These are phyloP conservation scores for Diphasiastrum complanatum DNA, from an alignment of 83 land plant genomes.

Conservation along the genomic window DNA sequence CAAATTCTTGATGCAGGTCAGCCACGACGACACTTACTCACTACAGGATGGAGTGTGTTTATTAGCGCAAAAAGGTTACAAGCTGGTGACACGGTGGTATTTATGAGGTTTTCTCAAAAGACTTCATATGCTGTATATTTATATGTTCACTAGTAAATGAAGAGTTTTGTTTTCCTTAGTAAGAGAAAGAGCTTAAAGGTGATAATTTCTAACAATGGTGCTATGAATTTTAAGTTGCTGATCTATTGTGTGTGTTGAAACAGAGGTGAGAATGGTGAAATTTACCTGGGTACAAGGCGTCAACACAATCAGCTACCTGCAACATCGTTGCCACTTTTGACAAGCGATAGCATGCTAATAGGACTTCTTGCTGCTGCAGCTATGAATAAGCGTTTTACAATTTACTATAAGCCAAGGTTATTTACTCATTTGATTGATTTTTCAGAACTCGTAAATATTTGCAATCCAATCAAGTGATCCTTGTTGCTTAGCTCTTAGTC, in stretches of 20 bases:
- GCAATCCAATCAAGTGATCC: no score
- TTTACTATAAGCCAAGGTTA: slow-evolving; percentile 14
- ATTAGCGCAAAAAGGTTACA: slow-evolving; percentile 35
- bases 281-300: slow-evolving; percentile 5
- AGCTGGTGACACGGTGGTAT: slow-evolving; percentile 42
- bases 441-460: no score
- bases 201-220: no score
- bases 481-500: no score
- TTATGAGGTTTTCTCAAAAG: slow-evolving; percentile 30
- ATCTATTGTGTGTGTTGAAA: no score
- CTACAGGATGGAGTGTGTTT: slow-evolving; percentile 54
- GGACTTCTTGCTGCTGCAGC: slow-evolving; percentile 18
- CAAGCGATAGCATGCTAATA: slow-evolving; percentile 13
- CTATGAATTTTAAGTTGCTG: no score
- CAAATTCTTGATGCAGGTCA: slow-evolving; percentile 32
- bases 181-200: no score
- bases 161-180: no score
- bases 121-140: neutral
- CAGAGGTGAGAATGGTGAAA: slow-evolving; percentile 10
- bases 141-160: neutral
- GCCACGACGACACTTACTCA: slow-evolving; percentile 52
- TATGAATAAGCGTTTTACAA: slow-evolving; percentile 10
- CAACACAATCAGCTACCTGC: neutral
- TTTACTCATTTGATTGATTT: no score
- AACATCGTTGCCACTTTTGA: neutral